Percentiles rank a stretch among this genome's conserved stretches.
Conservation (phyloP, 495 filamentous ascomycete genomes). For the Hypoxylon cercidicola region DNA sequence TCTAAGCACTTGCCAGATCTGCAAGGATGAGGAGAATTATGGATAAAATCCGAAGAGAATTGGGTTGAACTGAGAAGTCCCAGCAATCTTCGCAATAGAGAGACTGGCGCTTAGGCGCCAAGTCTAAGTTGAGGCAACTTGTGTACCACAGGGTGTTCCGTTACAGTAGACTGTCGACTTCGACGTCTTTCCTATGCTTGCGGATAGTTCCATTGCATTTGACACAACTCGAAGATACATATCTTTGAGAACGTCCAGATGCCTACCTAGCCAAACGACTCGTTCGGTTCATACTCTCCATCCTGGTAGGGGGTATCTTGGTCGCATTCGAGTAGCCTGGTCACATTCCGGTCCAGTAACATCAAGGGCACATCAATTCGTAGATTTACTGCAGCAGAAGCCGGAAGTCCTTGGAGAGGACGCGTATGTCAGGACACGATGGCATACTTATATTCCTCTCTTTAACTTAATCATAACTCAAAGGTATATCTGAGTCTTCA, state of each 20-base stretch:
- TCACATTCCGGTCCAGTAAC: constrained; percentile 6
- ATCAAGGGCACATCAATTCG: not conserved
- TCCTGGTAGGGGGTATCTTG: not conserved
- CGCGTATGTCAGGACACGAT: constrained; percentile 6
- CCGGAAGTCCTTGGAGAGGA: not conserved
- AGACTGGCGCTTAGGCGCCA: too few relatives aligned
- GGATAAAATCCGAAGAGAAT: too few relatives aligned
- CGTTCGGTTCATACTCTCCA: not conserved
- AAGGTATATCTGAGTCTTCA: not conserved
- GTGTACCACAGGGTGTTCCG: too few relatives aligned
- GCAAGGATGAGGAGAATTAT: too few relatives aligned
- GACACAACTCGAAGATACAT: not conserved
- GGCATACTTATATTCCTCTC: constrained; percentile 23
- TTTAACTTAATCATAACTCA: not conserved
- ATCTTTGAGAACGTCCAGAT: not conserved
- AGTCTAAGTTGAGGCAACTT: too few relatives aligned
- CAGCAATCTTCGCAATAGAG: too few relatives aligned
- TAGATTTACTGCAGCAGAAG: not conserved
- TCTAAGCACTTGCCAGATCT: not conserved
- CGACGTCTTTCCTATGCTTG: not conserved
- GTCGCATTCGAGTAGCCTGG: not conserved
- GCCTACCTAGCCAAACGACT: not conserved
- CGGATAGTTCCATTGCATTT: not conserved
- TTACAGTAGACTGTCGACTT: not conserved
- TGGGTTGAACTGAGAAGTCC: too few relatives aligned